Evolutionary conservation across 1,284 basidiomycete species (phyloP), one percentile per base, ranked within the genome.

Genomic region (Cutaneotrichosporon sp.): DNA sequence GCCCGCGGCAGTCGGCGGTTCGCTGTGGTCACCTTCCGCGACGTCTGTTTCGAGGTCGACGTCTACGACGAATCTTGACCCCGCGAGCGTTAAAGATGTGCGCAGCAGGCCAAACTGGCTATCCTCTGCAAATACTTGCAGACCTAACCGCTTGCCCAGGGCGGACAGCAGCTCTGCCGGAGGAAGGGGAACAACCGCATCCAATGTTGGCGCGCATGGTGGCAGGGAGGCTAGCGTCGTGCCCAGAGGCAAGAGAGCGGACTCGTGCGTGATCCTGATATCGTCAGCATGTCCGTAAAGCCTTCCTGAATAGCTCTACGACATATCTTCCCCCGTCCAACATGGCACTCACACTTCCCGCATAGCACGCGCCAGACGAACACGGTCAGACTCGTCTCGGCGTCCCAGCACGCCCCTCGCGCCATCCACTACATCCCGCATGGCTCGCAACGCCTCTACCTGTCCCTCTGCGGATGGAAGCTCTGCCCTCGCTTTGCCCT

Each of bases 111-210:
- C 70, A 49, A 72, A 72, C 57, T 72, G 70, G 5, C 63, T 65
- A 43, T 73, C 71, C 53, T 73, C 71, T 26, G 65, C 56, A 47
- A 67, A 73, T 25, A 63, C 61, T 51, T 71, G 65, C 29, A 73
- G 58, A 14, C 59, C 62, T 4, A 66, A 52, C 10, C 52, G 37
- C 34, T 52, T 52, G 1, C 67, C 61, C 1, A 73, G 56, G 11
- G 58, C 46, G 5, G 61, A 52, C 24, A 73, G 55, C 5, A 73
- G 61, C 16, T 68, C 52, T 24, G 64, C 53, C 0, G 71, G 67
- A 0, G 57, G 35, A 3, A 65, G 57, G 2, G 29, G 19, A 1
- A 59, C 41, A 14, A 61, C 46, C 9, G 46, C 42, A 11, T 55
- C 67, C 3, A 62, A 57, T 14, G 55, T 33, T n/a, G 56, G 37